Conservation (phyloP, 164 flowering plant species). For the Tinospora cordifolia region DNA sequence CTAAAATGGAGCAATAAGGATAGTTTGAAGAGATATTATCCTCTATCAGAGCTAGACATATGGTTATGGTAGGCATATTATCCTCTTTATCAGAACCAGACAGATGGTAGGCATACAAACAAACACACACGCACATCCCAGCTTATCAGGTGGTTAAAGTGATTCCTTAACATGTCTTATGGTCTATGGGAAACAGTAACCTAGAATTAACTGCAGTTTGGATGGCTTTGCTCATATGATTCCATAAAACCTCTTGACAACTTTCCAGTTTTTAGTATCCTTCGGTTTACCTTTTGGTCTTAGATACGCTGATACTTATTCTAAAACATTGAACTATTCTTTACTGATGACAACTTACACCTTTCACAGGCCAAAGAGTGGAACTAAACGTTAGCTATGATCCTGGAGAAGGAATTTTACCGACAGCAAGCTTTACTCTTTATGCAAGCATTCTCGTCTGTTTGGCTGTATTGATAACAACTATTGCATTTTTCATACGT, state of each 20-base stretch:
- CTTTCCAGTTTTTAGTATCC: background rate
- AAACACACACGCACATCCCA: too few relatives aligned
- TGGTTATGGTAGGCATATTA: too few relatives aligned
- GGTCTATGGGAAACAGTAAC: background rate
- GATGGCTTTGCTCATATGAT: background rate
- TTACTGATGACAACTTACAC: background rate
- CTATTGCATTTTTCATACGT: constrained; percentile 20
- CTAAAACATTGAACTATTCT: background rate
- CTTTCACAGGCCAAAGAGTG: constrained; percentile 56
- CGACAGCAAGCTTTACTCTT: constrained; percentile 12
- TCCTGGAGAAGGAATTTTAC: constrained; percentile 23
- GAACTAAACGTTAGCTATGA: constrained; percentile 56
- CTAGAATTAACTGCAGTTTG: background rate
- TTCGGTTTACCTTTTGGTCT: background rate
- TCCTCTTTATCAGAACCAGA: too few relatives aligned
- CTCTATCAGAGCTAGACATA: too few relatives aligned
- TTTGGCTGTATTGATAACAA: constrained; percentile 22
- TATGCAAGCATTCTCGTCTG: constrained; percentile 25
- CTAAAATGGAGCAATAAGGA: too few relatives aligned
- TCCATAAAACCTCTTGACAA: background rate
- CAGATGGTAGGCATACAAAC: too few relatives aligned
- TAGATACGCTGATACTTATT: background rate
- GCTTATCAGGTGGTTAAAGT: background rate
- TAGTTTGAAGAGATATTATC: too few relatives aligned
- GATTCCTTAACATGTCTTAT: background rate